These are phyloP conservation scores for Paratinospora sagittata DNA, from an alignment of 164 flowering plant genomes.

Conservation along the genomic window DNA sequence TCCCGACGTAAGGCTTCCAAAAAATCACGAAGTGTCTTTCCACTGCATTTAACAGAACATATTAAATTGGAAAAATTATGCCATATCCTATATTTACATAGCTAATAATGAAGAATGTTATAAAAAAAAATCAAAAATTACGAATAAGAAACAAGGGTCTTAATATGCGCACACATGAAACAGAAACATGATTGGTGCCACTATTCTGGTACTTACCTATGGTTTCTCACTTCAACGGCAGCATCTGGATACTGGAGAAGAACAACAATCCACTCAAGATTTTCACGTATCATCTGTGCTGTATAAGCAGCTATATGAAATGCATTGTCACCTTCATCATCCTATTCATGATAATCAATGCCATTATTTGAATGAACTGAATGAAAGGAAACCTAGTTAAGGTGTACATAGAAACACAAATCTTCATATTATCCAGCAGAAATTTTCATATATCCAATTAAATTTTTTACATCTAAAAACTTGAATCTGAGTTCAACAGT, in stretches of 20 bases:
- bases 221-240: slow-evolving; percentile 84
- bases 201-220: slow-evolving; percentile 53
- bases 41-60: slow-evolving; percentile 41
- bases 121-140: background rate
- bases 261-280: slow-evolving; percentile 81
- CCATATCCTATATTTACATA: background rate
- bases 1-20: slow-evolving; percentile 93
- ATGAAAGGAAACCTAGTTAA: background rate
- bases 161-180: background rate
- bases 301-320: slow-evolving; percentile 97
- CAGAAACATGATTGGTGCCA: background rate
- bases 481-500: no score
- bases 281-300: slow-evolving; percentile 98
- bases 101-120: background rate
- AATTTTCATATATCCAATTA: background rate
- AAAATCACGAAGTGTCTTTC: slow-evolving; percentile 79
- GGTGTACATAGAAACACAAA: background rate
- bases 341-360: slow-evolving; percentile 39
- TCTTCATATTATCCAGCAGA: background rate
- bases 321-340: slow-evolving; percentile 99
- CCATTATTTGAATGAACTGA: background rate
- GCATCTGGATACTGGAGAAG: slow-evolving; percentile 85
- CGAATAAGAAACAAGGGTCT: background rate
- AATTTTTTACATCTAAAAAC: no score
- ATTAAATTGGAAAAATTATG: slow-evolving; percentile 2